Percentiles rank a stretch among this genome's conserved stretches.
phyloP scores from a whole-genome alignment of 495 filamentous ascomycete genomes.

The Aspergillus haitiensis region DNA sequence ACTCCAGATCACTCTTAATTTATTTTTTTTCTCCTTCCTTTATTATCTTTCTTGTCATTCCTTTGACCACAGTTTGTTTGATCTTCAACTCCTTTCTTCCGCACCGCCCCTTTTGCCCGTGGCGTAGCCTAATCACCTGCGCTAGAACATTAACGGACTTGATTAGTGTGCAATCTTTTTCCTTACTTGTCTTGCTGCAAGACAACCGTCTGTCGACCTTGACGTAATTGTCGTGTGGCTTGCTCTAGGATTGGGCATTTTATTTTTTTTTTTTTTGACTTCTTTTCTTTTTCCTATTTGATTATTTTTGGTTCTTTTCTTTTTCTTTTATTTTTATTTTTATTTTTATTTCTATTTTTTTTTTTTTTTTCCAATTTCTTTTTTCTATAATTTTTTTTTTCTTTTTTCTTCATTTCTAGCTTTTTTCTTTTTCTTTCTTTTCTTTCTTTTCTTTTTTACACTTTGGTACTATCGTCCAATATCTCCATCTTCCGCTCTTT shows the following conservation, averaged over 20 bases:
- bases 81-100: slow-evolving; percentile 16
- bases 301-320: slow-evolving; percentile 17
- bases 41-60: slow-evolving; percentile 9
- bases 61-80: slow-evolving; percentile 3
- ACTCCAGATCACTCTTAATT: not conserved
- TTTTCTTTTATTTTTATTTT: slow-evolving; percentile 9
- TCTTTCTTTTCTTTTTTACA: slow-evolving; percentile 18
- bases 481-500: slow-evolving; percentile 14
- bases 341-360: slow-evolving; percentile 15
- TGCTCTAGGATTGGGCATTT: slow-evolving; percentile 20
- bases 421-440: slow-evolving; percentile 23
- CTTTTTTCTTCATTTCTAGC: slow-evolving; percentile 10
- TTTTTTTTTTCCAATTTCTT: slow-evolving; percentile 19
- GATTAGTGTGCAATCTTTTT: slow-evolving; percentile 23
- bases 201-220: slow-evolving; percentile 24
- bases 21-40: not conserved
- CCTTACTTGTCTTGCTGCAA: slow-evolving; percentile 23
- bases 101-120: slow-evolving; percentile 19
- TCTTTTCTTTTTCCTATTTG: slow-evolving; percentile 16
- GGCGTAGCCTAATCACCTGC: slow-evolving; percentile 25
- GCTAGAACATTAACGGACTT: slow-evolving; percentile 23
- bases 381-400: slow-evolving; percentile 21
- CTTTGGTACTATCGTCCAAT: too few species aligned
- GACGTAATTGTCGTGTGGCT: slow-evolving; percentile 30
- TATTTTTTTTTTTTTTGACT: slow-evolving; percentile 9